Base-by-base conservation (phyloP, 1,139 yeast genomes). In the Entelexis sorbosivorans region DNA sequence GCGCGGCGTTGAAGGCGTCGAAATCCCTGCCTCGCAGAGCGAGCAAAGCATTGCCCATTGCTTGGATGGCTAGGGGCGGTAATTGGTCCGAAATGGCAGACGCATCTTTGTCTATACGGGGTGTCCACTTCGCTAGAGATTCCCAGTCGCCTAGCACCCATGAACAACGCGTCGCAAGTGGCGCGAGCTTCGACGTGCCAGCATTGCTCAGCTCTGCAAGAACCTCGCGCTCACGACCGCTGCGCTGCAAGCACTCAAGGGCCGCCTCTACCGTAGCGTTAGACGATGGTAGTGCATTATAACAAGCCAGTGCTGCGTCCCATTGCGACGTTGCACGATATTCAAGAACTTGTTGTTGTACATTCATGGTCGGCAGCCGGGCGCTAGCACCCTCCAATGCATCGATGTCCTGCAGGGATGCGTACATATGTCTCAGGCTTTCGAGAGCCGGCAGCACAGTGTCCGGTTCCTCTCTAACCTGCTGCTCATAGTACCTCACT, bases 271-370 rank as follows among this genome's bases (percentile, higher is more conserved):
- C 69, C 66, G 40, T 67, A 69, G 52, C 47, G 2, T 64, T 68
- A 51, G 67, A 65, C 14, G 54, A 60, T 3, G 58, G 58, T 10
- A 57, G 50, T 2, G 83, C 85, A 52, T 81, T 82, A 59, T 87
- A 82, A 39, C 96, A 87, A 57, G 85, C 91, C 57, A 85, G 84
- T 0, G 96, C 95, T 60, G 87, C 74, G 38, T 80, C 76, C 95
- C 96, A 87, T 61, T 81, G 81, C 46, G 87, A 91, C 52, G 86
- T 82, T 58, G 84, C 88, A 60, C 87, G 94, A 55, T 89, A 80
- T 52, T 87, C 85, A 7, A 80, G 71, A 35, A 89, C 74, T 63
- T 86, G 86, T 53, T 86, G 88, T 19, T 76, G 74, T 49, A 88
- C 69, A 56, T 80, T 78, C 46, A 79, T 78, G 0, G 82, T 75